Evolutionary conservation across 495 filamentous ascomycete genomes (phyloP).

Genomic region (Penicillium longicatenatum): DNA sequence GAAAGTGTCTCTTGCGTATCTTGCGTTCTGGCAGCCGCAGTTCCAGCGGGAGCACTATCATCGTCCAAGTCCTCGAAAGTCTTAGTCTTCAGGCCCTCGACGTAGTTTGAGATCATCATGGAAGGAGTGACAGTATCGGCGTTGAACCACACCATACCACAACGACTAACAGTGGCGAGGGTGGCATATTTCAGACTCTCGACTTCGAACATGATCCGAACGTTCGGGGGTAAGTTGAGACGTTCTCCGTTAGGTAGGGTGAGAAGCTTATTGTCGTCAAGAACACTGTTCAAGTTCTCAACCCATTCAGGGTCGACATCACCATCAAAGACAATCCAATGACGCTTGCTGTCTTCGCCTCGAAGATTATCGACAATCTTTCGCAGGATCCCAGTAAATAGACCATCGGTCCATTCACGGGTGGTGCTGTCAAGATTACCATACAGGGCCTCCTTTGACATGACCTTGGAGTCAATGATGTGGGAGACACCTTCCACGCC

Average conservation of each 20-base stretch:
- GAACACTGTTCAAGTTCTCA: conserved; percentile 97
- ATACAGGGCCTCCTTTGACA: conserved; percentile 97
- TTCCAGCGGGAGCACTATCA: conserved; percentile 78
- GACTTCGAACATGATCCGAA: conserved; percentile 99
- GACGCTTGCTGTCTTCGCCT: conserved; percentile 91
- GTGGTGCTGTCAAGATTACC: conserved; percentile 95
- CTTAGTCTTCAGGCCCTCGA: conserved; percentile 75
- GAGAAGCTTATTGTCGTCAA: conserved; percentile 97
- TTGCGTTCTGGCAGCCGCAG: conserved; percentile 73
- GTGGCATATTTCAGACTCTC: conserved; percentile 98
- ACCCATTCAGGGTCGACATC: conserved; percentile 99
- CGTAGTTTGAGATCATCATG: conserved; percentile 93
- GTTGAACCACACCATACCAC: conserved; percentile 99
- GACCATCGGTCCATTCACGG: conserved; percentile 95
- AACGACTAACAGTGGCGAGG: conserved; percentile 94
- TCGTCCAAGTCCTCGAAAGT: conserved; percentile 94
- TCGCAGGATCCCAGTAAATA: conserved; percentile 95
- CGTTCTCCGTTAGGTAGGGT: conserved; percentile 97
- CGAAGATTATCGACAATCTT: conserved; percentile 99
- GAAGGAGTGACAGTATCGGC: conserved; percentile 89
- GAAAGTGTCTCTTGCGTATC: conserved; percentile 76
- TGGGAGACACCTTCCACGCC: conserved; percentile 92
- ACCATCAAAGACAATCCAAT: conserved; percentile 99
- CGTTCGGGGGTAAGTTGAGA: conserved; percentile 88
- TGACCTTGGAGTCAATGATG: conserved; percentile 98